phyloP scores from a whole-genome alignment of 1,139 yeast species.

The Hyphopichia burtonii region DNA sequence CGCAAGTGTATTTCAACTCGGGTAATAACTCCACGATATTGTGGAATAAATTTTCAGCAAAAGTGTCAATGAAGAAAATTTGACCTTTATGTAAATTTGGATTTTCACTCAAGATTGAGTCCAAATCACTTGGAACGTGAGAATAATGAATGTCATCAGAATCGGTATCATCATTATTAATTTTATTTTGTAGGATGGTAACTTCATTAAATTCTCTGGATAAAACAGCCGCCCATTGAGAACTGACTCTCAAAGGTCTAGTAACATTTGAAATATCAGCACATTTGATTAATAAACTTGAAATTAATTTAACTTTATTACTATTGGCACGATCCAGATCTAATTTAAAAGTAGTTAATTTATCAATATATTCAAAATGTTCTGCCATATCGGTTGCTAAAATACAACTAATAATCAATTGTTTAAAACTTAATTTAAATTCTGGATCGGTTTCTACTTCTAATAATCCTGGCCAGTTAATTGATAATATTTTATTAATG shows the following conservation, averaged over 20 bases:
- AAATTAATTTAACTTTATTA: conserved; percentile 46
- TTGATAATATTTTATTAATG: conserved; percentile 50
- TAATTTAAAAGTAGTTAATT: conserved; percentile 32
- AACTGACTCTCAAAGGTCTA: conserved; percentile 70
- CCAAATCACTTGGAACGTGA: conserved; percentile 29
- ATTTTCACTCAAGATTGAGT: conserved; percentile 39
- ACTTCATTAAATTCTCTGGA: conserved; percentile 78
- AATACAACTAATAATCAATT: conserved; percentile 47
- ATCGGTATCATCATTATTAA: conserved; percentile 14
- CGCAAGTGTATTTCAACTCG: conserved; percentile 52
- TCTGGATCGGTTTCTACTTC: conserved; percentile 14
- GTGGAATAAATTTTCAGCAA: conserved; percentile 73
- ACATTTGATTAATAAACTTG: conserved; percentile 77
- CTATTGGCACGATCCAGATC: conserved; percentile 19
- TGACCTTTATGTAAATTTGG: conserved; percentile 72
- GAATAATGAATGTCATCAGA: conserved; percentile 25
- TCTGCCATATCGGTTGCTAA: conserved; percentile 94
- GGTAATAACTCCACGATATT: conserved; percentile 61
- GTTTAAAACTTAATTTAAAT: conserved; percentile 21
- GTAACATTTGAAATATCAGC: conserved; percentile 95
- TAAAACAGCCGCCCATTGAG: conserved; percentile 83
- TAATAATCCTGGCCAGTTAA: conserved; percentile 63
- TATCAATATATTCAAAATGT: conserved; percentile 72
- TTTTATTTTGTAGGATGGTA: conserved; percentile 47
- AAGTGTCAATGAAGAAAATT: conserved; percentile 76